Evolutionary conservation across 805 yeast species (phyloP).

Genomic region (Clavispora carvajalis): DNA sequence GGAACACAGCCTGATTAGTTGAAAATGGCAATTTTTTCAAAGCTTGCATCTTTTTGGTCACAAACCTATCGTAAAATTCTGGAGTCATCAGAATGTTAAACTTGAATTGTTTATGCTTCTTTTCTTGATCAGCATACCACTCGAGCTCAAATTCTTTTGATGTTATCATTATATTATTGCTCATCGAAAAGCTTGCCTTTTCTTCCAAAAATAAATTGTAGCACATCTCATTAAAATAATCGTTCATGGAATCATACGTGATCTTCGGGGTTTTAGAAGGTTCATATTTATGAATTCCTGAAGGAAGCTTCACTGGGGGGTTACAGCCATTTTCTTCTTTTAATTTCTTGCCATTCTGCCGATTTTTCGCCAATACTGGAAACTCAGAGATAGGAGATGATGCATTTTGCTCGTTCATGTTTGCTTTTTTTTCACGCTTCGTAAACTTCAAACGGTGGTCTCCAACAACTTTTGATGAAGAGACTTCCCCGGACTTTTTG

Average conservation of each 20-base stretch:
- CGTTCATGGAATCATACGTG: constrained; percentile 43
- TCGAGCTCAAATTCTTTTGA: constrained; percentile 43
- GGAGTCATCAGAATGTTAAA: constrained; percentile 40
- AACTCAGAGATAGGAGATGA: no score
- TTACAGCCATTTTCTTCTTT: background rate
- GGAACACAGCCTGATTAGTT: constrained; percentile 52
- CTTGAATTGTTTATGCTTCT: constrained; percentile 36
- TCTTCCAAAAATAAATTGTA: constrained; percentile 62
- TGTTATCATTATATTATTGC: constrained; percentile 33
- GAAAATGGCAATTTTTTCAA: constrained; percentile 57
- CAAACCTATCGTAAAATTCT: constrained; percentile 45
- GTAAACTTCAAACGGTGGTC: no score
- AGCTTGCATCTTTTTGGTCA: constrained; percentile 45
- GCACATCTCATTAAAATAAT: constrained; percentile 55
- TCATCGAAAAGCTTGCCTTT: constrained; percentile 30
- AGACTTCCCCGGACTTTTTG: no score
- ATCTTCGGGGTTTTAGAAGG: constrained; percentile 39
- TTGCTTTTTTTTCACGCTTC: no score
- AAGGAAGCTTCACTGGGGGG: constrained; percentile 14
- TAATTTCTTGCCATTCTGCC: no score
- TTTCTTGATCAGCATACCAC: constrained; percentile 46
- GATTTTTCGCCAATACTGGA: no score
- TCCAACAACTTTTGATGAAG: no score
- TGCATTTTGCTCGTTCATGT: no score
- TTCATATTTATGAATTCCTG: constrained; percentile 24